Conservation (phyloP, 2,329 filamentous ascomycete species). For the Tympanopsis confertula region DNA sequence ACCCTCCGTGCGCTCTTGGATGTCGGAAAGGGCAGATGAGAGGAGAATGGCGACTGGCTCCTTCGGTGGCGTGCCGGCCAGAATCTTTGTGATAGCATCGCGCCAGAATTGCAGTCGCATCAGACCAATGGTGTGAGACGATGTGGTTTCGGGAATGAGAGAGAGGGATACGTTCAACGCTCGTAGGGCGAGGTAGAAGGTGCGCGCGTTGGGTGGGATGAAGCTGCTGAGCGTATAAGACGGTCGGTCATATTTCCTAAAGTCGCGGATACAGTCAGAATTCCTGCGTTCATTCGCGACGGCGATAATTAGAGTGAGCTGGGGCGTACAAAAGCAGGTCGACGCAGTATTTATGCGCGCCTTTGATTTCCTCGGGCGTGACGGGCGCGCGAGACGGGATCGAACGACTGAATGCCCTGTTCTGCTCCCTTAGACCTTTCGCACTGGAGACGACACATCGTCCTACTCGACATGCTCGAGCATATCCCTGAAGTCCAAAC, state of each 20-base stretch:
- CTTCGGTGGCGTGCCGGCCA: conserved; percentile 45
- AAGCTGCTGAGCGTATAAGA: conserved; percentile 51
- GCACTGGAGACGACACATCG: too few relatives aligned
- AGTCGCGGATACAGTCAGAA: neutral
- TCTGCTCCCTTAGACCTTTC: too few relatives aligned
- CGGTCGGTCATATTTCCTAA: conserved; percentile 49
- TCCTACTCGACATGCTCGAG: too few relatives aligned
- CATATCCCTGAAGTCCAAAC: too few relatives aligned
- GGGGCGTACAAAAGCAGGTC: neutral
- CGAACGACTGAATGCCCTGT: too few relatives aligned
- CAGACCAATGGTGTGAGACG: conserved; percentile 45
- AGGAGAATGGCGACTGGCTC: conserved; percentile 51
- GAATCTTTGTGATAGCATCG: conserved; percentile 41
- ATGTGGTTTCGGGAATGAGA: conserved; percentile 50
- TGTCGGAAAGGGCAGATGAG: conserved; percentile 37
- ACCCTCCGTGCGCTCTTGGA: conserved; percentile 24
- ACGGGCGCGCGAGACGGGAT: too few relatives aligned
- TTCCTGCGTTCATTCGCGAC: neutral
- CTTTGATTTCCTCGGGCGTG: conserved; percentile 1
- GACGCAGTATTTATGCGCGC: neutral
- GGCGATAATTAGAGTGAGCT: neutral
- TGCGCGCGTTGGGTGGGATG: conserved; percentile 40
- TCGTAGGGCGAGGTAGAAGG: conserved; percentile 52
- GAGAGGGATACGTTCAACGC: conserved; percentile 55
- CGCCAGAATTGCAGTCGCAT: conserved; percentile 60